Conservation (phyloP, 176 grass and related monocot genomes). For the Chrysopogon serrulatus region DNA sequence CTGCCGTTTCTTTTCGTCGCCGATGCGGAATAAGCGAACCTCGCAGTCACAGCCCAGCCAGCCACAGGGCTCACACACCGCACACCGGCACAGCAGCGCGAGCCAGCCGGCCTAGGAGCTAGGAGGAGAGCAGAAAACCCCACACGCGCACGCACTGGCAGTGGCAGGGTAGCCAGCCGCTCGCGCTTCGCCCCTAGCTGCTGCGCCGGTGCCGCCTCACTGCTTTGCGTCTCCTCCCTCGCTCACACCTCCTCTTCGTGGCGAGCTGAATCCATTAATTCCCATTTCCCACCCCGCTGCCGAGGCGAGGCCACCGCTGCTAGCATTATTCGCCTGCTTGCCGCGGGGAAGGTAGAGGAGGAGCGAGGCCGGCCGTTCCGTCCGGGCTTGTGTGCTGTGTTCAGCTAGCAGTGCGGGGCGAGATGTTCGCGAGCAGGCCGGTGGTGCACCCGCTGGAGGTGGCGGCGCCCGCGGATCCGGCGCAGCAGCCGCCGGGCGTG, state of each 20-base stretch:
- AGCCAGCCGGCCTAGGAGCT: background rate
- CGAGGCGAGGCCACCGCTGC: background rate
- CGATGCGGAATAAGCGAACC: background rate
- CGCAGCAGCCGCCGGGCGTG: constrained; percentile 46
- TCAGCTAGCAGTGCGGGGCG: background rate
- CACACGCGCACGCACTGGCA: background rate
- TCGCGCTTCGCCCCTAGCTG: background rate
- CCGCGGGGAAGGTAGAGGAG: background rate
- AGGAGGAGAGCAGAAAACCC: background rate
- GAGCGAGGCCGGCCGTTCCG: background rate
- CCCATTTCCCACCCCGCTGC: background rate
- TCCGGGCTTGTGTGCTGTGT: background rate
- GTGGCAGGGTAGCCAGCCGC: background rate
- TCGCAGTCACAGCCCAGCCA: background rate
- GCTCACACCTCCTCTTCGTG: background rate
- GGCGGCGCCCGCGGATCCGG: constrained; percentile 62
- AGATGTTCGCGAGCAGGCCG: constrained; percentile 84
- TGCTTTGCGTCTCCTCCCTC: background rate
- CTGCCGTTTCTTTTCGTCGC: background rate
- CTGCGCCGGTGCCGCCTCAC: background rate
- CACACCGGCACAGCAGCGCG: background rate
- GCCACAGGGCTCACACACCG: too few relatives aligned
- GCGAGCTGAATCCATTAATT: background rate
- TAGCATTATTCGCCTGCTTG: background rate
- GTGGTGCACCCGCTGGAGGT: constrained; percentile 93